Evolutionary conservation across 192 early-diverging fungal species (phyloP), one percentile per base, ranked within the genome.

Genomic region (Podila epicladia): DNA sequence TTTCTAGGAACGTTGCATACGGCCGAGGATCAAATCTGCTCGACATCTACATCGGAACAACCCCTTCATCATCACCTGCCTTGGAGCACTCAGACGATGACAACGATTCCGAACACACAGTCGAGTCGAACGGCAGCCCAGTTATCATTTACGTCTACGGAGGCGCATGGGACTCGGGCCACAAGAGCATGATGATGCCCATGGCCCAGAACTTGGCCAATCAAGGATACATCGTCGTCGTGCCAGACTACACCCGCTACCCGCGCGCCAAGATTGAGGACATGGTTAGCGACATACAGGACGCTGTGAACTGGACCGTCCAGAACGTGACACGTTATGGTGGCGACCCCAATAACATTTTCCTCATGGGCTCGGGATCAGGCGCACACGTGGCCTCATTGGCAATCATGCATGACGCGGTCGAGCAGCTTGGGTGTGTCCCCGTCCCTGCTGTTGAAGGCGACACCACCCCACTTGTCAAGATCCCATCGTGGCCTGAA

Each of bases 161-260:
- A 33, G 77, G 77, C 29, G 65, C 77, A 7, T 80, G 77, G 77
- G 77, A 80, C 26, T 73, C 77, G 17, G 84, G 84, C 51, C 82
- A 83, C 32, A 82, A 80, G 67, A 67, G 67, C 37, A 85, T 72
- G 70, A 74, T 82, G 41, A 82, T 85, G 84, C 84, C 84, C 51
- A 72, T 83, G 63, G 84, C 84, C 15, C 75, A 85, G 67, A 85
- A 85, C 71, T 53, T 85, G 24, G 75, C 82, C 60, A 85, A 70
- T n/a, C 84, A 85, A 66, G 84, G 84, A 28, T 85, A 85, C 49
- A 60, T 85, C 24, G 84, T 85, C 0, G 76, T 85, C 3, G 84
- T 85, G 9, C 84, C 84, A 20, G 79, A 85, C 72, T 82, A 82
- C 32, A 85, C 71, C 22, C 71, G 80, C 12, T 85, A 85, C 74